Conservation (phyloP, 2,329 filamentous ascomycete genomes). For the Trichophyton equinum region DNA sequence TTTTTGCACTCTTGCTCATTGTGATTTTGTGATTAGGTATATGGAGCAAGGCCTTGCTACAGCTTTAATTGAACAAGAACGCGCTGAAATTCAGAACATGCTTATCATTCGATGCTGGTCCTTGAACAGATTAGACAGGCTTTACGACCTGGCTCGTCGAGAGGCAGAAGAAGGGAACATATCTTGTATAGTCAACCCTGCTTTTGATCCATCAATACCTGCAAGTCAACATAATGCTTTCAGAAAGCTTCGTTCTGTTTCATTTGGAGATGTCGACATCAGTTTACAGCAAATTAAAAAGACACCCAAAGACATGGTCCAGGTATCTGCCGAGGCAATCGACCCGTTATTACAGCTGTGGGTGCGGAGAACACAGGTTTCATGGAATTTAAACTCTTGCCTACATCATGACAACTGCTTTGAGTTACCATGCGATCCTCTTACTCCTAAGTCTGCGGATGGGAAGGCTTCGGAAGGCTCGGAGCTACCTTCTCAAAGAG, state of each 20-base stretch:
- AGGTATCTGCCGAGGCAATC: slow-evolving; percentile 25
- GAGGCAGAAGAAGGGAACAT: slow-evolving; percentile 22
- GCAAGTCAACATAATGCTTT: slow-evolving; percentile 11
- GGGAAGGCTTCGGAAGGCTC: slow-evolving; percentile 21
- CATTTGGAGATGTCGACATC: slow-evolving; percentile 25
- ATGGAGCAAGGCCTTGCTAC: background rate
- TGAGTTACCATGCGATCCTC: background rate
- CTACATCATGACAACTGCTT: slow-evolving; percentile 13
- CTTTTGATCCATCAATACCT: slow-evolving; percentile 15
- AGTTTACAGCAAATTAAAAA: slow-evolving; percentile 23
- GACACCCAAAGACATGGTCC: slow-evolving; percentile 29
- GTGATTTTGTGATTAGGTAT: background rate
- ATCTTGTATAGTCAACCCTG: slow-evolving; percentile 1
- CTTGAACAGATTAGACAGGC: slow-evolving; percentile 24
- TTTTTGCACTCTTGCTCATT: background rate
- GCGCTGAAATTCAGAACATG: slow-evolving; percentile 32
- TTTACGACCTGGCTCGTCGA: slow-evolving; percentile 26
- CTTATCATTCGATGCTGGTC: slow-evolving; percentile 34
- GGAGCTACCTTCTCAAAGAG: slow-evolving; percentile 27
- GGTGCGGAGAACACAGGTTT: slow-evolving; percentile 15
- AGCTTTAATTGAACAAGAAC: slow-evolving; percentile 23
- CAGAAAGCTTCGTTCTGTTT: slow-evolving; percentile 20
- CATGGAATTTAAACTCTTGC: slow-evolving; percentile 18
- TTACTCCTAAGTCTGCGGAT: background rate
- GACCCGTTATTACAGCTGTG: slow-evolving; percentile 22